These are phyloP conservation scores for Camillea tinctor DNA, from an alignment of 2,329 filamentous ascomycete genomes.

Conservation along the genomic window DNA sequence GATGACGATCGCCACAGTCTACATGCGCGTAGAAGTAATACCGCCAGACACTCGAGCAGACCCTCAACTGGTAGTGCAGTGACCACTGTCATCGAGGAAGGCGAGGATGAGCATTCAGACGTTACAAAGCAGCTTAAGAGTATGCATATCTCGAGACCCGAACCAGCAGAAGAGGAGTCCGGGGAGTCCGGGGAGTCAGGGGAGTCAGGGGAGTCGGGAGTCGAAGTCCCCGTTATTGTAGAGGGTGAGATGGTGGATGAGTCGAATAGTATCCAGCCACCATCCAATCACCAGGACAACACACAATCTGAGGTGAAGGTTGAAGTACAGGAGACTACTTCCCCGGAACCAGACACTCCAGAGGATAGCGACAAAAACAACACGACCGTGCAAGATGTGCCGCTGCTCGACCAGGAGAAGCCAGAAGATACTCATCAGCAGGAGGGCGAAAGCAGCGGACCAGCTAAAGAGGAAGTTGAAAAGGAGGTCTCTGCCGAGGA, in stretches of 20 bases:
- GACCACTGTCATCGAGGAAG: conserved; percentile 77
- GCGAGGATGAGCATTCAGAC: conserved; percentile 66
- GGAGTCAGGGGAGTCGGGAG: too few species aligned
- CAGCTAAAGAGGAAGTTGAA: conserved; percentile 24
- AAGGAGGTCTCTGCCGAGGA: conserved; percentile 9
- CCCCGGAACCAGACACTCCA: conserved; percentile 18
- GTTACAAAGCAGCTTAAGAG: conserved; percentile 45
- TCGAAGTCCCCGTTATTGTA: conserved; percentile 40
- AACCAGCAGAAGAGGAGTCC: conserved; percentile 62
- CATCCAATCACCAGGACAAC: conserved; percentile 13
- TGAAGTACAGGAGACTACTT: conserved; percentile 20
- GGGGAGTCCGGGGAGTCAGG: too few species aligned
- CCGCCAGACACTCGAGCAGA: conserved; percentile 78
- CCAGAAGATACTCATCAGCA: conserved; percentile 23
- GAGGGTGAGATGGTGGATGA: conserved; percentile 35
- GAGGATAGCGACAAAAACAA: conserved; percentile 13
- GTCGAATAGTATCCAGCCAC: conserved; percentile 8
- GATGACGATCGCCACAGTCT: conserved; percentile 48
- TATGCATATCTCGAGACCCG: conserved; percentile 48
- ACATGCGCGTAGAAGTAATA: conserved; percentile 64
- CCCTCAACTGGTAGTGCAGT: conserved; percentile 78
- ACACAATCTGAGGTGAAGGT: conserved; percentile 13
- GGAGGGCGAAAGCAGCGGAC: conserved; percentile 23
- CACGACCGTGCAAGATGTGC: conserved; percentile 19
- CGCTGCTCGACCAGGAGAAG: conserved; percentile 22